phyloP scores from a whole-genome alignment of 2,329 filamentous ascomycete species.

The Sporothrix schenckii region DNA sequence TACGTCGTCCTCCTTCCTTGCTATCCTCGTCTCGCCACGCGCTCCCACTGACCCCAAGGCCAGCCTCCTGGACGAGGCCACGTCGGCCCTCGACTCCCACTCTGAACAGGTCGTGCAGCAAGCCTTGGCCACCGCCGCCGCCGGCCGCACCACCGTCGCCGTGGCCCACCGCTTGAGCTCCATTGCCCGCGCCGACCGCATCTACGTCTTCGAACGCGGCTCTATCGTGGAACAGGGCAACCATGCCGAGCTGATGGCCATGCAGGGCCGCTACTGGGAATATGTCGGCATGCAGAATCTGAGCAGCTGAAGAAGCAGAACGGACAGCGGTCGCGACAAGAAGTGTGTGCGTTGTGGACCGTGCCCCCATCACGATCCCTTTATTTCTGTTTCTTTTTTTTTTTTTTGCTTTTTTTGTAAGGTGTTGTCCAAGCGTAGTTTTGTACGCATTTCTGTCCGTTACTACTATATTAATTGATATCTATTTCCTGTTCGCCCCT shows the following conservation, averaged over 20 bases:
- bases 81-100: slow-evolving; percentile 73
- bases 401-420: too few relatives aligned
- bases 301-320: neutral
- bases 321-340: too few relatives aligned
- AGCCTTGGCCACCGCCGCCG: slow-evolving; percentile 76
- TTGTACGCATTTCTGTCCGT: too few relatives aligned
- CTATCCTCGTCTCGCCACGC: neutral
- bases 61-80: slow-evolving; percentile 74
- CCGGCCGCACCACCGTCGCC: slow-evolving; percentile 85
- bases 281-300: slow-evolving; percentile 24
- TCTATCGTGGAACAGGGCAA: slow-evolving; percentile 81
- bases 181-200: slow-evolving; percentile 89
- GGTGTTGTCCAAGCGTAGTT: too few relatives aligned
- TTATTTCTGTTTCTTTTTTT: too few relatives aligned
- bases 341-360: too few relatives aligned
- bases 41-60: neutral
- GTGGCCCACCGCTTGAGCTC: slow-evolving; percentile 89
- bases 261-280: slow-evolving; percentile 19
- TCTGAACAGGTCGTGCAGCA: slow-evolving; percentile 77
- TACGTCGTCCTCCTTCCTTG: neutral
- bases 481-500: neutral
- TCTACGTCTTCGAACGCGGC: slow-evolving; percentile 91
- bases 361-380: too few relatives aligned
- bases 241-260: slow-evolving; percentile 67
- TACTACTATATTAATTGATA: too few relatives aligned